Percentiles rank a stretch among this genome's conserved stretches.
These are phyloP conservation scores for Pisolithus microcarpus DNA, from an alignment of 768 basidiomycete genomes.

Conservation along the genomic window DNA sequence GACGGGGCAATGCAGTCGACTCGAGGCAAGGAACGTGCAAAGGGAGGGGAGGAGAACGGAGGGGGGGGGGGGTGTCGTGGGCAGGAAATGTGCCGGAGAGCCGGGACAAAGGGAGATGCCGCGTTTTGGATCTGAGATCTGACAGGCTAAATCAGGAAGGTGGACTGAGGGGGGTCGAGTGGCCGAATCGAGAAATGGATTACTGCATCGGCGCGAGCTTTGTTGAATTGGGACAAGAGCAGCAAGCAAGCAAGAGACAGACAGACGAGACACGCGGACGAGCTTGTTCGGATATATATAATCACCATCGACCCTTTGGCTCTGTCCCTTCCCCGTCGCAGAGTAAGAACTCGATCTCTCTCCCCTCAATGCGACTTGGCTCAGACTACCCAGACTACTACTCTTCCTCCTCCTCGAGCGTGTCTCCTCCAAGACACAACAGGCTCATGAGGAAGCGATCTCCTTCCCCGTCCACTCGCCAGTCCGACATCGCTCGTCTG, in stretches of 20 bases:
- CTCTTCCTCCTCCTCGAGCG: conserved; percentile 12
- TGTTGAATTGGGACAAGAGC: conserved; percentile 13
- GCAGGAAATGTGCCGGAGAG: neutral
- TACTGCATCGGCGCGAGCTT: conserved; percentile 20
- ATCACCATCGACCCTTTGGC: conserved; percentile 10
- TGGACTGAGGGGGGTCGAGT: neutral
- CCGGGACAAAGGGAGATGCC: conserved; percentile 8
- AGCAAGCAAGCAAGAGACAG: conserved; percentile 1
- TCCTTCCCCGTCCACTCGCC: conserved; percentile 30
- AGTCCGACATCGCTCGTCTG: conserved; percentile 52
- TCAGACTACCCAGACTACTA: conserved; percentile 9
- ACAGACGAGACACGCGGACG: conserved; percentile 1
- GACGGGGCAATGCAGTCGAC: conserved; percentile 17
- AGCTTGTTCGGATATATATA: conserved; percentile 18
- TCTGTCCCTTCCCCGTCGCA: conserved; percentile 5
- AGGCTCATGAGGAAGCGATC: conserved; percentile 20
- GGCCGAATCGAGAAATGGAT: conserved; percentile 21
- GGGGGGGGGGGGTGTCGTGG: conserved; percentile 1
- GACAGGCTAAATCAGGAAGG: conserved; percentile 9
- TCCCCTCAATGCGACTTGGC: conserved; percentile 5
- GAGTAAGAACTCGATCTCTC: too few species aligned
- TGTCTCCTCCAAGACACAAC: conserved; percentile 18
- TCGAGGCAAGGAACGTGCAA: conserved; percentile 28
- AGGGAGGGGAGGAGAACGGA: conserved; percentile 1
- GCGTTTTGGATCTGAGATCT: conserved; percentile 29